Evolutionary conservation across 495 filamentous ascomycete species (phyloP), one percentile per base, ranked within the genome.

Genomic region (Lasiosphaeria miniovina): DNA sequence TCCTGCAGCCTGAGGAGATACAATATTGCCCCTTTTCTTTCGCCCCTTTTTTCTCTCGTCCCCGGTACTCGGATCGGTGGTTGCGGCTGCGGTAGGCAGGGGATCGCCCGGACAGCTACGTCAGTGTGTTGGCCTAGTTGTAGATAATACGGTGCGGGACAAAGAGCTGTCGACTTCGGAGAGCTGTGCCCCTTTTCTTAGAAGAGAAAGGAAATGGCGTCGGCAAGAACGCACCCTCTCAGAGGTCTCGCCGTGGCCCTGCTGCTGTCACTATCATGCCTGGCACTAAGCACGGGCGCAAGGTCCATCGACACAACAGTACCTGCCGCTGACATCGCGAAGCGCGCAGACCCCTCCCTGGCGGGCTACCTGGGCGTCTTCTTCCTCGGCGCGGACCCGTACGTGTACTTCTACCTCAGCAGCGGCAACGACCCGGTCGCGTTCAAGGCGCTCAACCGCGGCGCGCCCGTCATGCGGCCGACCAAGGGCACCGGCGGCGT

Each of bases 391-490:
- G 74, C 75, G 45, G 79, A 80, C 52, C 80, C 80, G 11, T 77
- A 74, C 49, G 73, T 82, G 6, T 83, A 82, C 67, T 81, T 82
- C 63, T 82, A 83, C 61, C 72, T 78, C 45, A 79, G 76, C 62
- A 77, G 78, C 43, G 77, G 78, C 55, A 82, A 82, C 62, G 74
- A 77, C 41, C 70, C 78, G 2, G 61, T 75, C 8, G 75, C 77
- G 5, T 73, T 80, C 67, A 77, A 70, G 58, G 72, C 78, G 0
- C 56, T 82, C 46, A 82, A 82, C 62, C 65, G 62, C 36, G 77
- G 77, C 1, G 60, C 71, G n/a, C 78, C 80, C 1, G 69, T 83
- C 55, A 62, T 81, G 34, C 75, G 64, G 52, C 80, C 80, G 0
- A 82, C 78, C 6, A 74, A 75, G 55, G 80, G 80, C 15, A 82